phyloP scores from a whole-genome alignment of 2,329 filamentous ascomycete genomes.

The Pseudogymnoascus sp. region DNA sequence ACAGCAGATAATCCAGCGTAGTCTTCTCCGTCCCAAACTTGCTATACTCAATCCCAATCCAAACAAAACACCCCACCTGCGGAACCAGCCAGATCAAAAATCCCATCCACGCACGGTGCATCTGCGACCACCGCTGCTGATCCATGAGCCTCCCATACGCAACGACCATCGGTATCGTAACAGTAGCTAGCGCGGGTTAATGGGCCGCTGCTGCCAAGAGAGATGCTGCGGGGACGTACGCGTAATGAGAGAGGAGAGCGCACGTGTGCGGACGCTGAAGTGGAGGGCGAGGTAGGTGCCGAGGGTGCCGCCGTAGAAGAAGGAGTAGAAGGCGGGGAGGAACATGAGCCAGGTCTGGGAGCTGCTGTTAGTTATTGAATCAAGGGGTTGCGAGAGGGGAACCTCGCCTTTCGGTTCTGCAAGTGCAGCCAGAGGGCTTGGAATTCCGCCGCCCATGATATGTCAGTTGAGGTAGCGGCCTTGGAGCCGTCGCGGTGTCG shows the following conservation, averaged over 20 bases:
- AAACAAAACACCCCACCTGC: constrained; percentile 28
- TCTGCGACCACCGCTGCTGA: constrained; percentile 26
- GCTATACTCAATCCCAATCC: constrained; percentile 24
- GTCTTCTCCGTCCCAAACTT: constrained; percentile 15
- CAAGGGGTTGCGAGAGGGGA: background rate
- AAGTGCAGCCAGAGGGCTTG: constrained; percentile 20
- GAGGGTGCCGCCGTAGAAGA: constrained; percentile 34
- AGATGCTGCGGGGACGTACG: constrained; percentile 20
- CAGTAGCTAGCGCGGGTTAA: background rate
- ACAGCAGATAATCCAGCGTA: constrained; percentile 15
- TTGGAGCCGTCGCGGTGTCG: constrained; percentile 22
- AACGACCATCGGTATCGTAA: constrained; percentile 17
- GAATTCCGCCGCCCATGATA: constrained; percentile 22
- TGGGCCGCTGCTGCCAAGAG: background rate
- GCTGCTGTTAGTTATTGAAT: background rate
- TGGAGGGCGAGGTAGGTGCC: constrained; percentile 31
- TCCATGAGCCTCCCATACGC: constrained; percentile 22
- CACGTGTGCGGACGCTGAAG: constrained; percentile 30
- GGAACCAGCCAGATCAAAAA: constrained; percentile 27
- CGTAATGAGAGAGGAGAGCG: constrained; percentile 28
- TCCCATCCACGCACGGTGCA: constrained; percentile 25
- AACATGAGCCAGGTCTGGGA: constrained; percentile 29
- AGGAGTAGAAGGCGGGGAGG: constrained; percentile 32
- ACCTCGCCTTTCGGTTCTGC: constrained; percentile 24
- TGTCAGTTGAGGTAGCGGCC: constrained; percentile 19